Evolutionary conservation across 768 basidiomycete species (phyloP), one percentile per base, ranked within the genome.

Genomic region (Tulasnella calospora): DNA sequence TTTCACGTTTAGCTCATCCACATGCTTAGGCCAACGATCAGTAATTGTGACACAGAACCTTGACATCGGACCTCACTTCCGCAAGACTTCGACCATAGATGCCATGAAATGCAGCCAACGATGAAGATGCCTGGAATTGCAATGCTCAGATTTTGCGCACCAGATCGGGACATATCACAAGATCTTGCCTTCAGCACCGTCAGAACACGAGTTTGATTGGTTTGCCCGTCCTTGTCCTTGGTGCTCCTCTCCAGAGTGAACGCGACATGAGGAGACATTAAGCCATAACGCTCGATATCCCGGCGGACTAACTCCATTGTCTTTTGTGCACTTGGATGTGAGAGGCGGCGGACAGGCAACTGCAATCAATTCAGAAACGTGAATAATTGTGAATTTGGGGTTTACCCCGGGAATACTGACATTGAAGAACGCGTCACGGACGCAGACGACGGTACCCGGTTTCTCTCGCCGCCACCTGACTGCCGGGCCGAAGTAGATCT

Each of bases 341-440:
- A 90, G 36, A 86, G 86, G 55, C 94, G 89, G 78, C 94, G 91
- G 80, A 96, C 89, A 44, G 94, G 94, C 61, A 95, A 88, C 94
- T 95, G 81, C 35, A 71, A 55, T 27, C 30, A n/a, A n/a, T n/a
- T n/a, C n/a, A 3, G 71, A 75, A 69, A 21, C 30, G 13, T 57
- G 36, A 44, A 70, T 35, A 41, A 79, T 44, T 3, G 44, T 79
- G 40, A 13, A 19, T 35, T n/a, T 38, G 44, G 9, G 7, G 33
- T 21, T 38, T 40, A 35, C 47, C 69, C 30, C 41, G 44, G 35
- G 71, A 80, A 40, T 23, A 86, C 89, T 67, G 79, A 95, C 95
- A 82, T 94, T 95, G 82, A 92, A 93, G 83, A 98, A 99, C 3
- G 94, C 91, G 83, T 98, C 97, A 30, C 94, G 90, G 67, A 98